Evolutionary conservation across 2,329 filamentous ascomycete species (phyloP).

Genomic region (Diaporthe destruens): DNA sequence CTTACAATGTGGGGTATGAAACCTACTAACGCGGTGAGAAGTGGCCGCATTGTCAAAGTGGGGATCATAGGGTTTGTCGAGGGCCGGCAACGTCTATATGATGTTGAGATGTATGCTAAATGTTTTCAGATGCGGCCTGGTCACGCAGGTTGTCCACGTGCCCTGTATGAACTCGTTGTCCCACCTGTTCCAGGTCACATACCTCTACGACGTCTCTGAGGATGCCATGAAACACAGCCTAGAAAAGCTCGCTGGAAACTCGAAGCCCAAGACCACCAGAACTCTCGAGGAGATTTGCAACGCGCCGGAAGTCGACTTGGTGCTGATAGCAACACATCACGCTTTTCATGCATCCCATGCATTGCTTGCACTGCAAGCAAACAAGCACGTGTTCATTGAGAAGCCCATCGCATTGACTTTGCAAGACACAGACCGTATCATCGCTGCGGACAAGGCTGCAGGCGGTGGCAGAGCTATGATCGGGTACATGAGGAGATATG

Average conservation of each 20-base stretch:
- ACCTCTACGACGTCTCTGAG: constrained; percentile 65
- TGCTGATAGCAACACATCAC: constrained; percentile 56
- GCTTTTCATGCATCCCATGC: constrained; percentile 67
- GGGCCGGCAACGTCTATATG: background rate
- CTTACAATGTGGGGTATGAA: constrained; percentile 22
- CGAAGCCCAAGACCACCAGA: constrained; percentile 49
- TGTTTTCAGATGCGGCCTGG: background rate
- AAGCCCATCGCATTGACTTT: constrained; percentile 67
- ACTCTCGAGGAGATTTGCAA: constrained; percentile 57
- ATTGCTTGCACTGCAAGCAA: constrained; percentile 63
- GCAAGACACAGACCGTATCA: constrained; percentile 59
- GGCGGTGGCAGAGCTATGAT: constrained; percentile 63
- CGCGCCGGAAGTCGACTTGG: constrained; percentile 53
- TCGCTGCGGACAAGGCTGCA: constrained; percentile 60
- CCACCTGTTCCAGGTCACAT: constrained; percentile 58
- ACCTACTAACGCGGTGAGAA: background rate
- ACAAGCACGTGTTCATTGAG: constrained; percentile 71
- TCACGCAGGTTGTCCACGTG: constrained; percentile 63
- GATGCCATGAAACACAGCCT: constrained; percentile 48
- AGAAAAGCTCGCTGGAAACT: constrained; percentile 42
- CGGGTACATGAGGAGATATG: constrained; percentile 73
- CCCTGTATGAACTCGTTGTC: constrained; percentile 60
- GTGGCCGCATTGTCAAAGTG: constrained; percentile 7
- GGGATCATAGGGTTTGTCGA: constrained; percentile 14
- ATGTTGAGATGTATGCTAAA: background rate